phyloP scores from a whole-genome alignment of 2,329 filamentous ascomycete genomes.

The Elsinoe necatrix region DNA sequence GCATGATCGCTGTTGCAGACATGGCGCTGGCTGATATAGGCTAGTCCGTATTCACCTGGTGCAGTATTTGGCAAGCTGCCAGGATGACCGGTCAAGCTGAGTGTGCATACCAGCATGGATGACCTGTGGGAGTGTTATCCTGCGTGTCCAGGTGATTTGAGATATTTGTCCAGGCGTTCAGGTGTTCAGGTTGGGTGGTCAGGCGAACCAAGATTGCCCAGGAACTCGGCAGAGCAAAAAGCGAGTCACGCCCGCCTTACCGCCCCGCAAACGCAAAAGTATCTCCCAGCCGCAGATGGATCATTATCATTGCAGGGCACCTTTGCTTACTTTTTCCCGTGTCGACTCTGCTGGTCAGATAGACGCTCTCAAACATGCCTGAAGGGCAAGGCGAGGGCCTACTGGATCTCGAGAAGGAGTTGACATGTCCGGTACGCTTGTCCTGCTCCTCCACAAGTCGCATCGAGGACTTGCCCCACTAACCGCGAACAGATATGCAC shows the following conservation, averaged over 20 bases:
- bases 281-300: background rate
- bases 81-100: background rate
- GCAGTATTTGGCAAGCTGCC: background rate
- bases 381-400: constrained; percentile 28
- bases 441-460: background rate
- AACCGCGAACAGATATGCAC: constrained; percentile 69
- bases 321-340: background rate
- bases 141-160: background rate
- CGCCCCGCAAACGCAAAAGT: background rate
- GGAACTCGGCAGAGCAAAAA: background rate
- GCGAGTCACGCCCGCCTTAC: background rate
- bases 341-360: background rate
- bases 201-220: constrained; percentile 10
- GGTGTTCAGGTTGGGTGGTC: background rate
- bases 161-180: background rate
- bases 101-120: background rate
- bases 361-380: constrained; percentile 8
- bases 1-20: background rate
- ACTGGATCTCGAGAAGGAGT: constrained; percentile 78
- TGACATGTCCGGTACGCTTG: constrained; percentile 73
- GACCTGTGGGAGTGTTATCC: background rate
- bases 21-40: background rate
- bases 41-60: background rate
- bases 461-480: background rate
- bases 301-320: background rate